A percentile compares a stretch with the other conserved stretches of the same genome.
Evolutionary conservation across 306 rosid genomes (phyloP).

Genomic region (Astragalus membranaceus): DNA sequence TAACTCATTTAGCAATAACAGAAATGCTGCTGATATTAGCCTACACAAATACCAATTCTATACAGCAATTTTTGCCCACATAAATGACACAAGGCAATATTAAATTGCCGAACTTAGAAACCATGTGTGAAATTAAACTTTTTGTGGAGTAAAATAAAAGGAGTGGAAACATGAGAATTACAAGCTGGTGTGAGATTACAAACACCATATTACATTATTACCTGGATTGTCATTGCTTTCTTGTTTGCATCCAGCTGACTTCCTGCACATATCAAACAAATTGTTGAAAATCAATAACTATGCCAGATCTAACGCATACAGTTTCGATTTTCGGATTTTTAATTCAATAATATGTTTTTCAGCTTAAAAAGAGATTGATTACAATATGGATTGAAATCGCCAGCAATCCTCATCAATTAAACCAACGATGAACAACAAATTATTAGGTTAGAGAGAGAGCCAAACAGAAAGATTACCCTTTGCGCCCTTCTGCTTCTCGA

Average conservation of each 20-base stretch:
- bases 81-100: neutral
- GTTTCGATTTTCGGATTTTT: neutral
- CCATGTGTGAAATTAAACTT: neutral
- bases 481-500: constrained; percentile 49
- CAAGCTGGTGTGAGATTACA: neutral
- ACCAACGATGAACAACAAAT: neutral
- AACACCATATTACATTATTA: constrained; percentile 24
- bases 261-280: constrained; percentile 27
- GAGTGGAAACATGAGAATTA: neutral
- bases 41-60: neutral
- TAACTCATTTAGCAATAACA: neutral
- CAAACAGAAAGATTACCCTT: constrained; percentile 38
- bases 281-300: neutral
- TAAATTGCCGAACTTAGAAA: neutral
- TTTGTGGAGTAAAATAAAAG: neutral
- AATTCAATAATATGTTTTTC: no score
- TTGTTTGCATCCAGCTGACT: constrained; percentile 79
- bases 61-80: neutral
- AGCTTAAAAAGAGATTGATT: neutral
- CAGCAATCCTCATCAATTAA: neutral
- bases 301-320: constrained; percentile 5
- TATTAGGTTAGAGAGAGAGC: neutral
- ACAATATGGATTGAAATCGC: neutral
- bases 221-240: constrained; percentile 77
- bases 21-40: neutral